Percentiles rank a stretch among this genome's conserved stretches.
phyloP scores from a whole-genome alignment of 345 rosid genomes.

The Eucalyptus dawsonii region DNA sequence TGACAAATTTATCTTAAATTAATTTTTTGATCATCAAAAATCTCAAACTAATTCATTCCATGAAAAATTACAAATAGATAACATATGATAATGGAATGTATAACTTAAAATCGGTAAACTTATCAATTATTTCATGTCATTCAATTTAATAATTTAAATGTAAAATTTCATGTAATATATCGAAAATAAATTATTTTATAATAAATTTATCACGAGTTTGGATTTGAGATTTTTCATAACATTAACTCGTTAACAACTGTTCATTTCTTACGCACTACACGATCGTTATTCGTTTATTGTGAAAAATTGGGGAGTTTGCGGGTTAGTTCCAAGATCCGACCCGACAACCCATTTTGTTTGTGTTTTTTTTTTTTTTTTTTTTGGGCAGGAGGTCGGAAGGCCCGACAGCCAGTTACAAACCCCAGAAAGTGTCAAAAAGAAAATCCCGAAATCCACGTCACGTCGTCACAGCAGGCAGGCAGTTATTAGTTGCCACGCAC shows the following conservation, averaged over 20 bases:
- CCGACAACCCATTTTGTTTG: background rate
- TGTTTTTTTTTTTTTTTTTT: no score
- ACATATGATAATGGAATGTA: no score
- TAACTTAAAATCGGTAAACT: no score
- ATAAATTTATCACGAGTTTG: no score
- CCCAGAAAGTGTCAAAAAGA: background rate
- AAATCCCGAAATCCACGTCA: background rate
- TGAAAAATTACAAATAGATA: no score
- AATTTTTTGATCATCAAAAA: no score
- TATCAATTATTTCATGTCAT: rapidly evolving
- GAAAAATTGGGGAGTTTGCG: background rate
- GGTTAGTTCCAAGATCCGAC: background rate
- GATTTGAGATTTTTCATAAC: no score
- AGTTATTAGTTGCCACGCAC: background rate
- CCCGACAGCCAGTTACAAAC: background rate
- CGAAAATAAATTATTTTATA: no score
- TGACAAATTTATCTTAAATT: rapidly evolving
- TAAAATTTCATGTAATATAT: no score
- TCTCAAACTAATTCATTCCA: no score
- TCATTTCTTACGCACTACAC: background rate
- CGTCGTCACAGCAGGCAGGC: background rate
- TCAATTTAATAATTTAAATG: rapidly evolving
- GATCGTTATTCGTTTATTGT: background rate
- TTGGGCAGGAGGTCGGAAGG: no score
- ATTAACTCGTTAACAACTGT: no score